Evolutionary conservation across 2,329 filamentous ascomycete species (phyloP).

Genomic region (Dothistroma pini): DNA sequence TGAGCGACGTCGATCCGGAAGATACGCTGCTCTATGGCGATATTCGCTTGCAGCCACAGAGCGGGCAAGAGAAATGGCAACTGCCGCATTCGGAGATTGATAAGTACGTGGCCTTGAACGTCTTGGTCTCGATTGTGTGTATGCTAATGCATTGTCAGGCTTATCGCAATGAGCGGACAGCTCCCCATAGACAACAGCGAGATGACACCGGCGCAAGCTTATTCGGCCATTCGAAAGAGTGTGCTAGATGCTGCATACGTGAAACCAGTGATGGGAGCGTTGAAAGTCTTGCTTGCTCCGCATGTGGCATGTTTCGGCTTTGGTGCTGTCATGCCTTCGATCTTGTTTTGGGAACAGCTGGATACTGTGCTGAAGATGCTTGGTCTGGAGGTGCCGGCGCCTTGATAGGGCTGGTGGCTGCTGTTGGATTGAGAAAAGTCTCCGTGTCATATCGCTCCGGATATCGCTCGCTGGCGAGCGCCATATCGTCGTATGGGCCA

Average conservation of each 20-base stretch:
- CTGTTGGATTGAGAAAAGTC: too few relatives aligned
- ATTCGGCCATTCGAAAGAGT: constrained; percentile 16
- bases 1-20: neutral
- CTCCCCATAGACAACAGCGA: constrained; percentile 23
- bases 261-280: constrained; percentile 17
- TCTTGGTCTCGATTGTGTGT: neutral
- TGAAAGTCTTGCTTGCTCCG: constrained; percentile 18
- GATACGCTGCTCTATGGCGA: neutral
- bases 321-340: constrained; percentile 20
- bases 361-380: constrained; percentile 9
- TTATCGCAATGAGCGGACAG: constrained; percentile 20
- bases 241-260: constrained; percentile 15
- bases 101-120: constrained; percentile 15
- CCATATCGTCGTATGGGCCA: neutral
- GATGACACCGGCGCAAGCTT: constrained; percentile 26
- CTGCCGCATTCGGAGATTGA: constrained; percentile 28
- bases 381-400: neutral
- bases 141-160: constrained; percentile 11
- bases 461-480: neutral
- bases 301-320: constrained; percentile 21
- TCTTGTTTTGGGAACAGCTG: constrained; percentile 15
- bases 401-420: neutral
- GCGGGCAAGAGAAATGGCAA: constrained; percentile 16
- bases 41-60: neutral
- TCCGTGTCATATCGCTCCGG: too few relatives aligned